A percentile compares a stretch with the other conserved stretches of the same genome.
phyloP scores from a whole-genome alignment of 352 stramenopile genomes.

The Blastocystis sp. region DNA sequence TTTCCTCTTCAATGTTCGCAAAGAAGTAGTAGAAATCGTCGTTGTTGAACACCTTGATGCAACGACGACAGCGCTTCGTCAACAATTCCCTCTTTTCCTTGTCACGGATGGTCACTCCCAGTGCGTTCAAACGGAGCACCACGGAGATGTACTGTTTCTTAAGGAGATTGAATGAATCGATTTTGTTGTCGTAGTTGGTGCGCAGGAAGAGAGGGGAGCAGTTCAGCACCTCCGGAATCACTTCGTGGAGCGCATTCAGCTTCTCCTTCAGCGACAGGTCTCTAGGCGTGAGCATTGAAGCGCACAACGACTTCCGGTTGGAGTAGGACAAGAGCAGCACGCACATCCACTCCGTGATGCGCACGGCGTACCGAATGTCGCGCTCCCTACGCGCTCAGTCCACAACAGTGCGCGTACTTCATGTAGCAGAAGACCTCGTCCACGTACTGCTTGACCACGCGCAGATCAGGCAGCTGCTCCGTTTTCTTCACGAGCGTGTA shows the following conservation, averaged over 20 bases:
- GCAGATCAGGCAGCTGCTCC: neutral
- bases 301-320: neutral
- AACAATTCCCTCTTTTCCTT: neutral
- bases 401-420: neutral
- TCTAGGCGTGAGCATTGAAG: neutral
- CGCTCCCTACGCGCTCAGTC: neutral
- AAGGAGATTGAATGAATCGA: neutral
- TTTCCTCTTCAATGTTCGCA: slow-evolving; percentile 40
- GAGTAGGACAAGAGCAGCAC: neutral
- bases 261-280: slow-evolving; percentile 12
- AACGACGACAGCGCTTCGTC: slow-evolving; percentile 32
- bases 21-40: slow-evolving; percentile 71
- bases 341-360: neutral
- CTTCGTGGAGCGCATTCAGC: neutral
- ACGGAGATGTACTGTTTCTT: slow-evolving; percentile 30
- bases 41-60: slow-evolving; percentile 50
- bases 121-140: neutral
- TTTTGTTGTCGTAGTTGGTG: slow-evolving; percentile 43
- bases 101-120: neutral
- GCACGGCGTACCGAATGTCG: slow-evolving; percentile 4
- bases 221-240: neutral
- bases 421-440: neutral
- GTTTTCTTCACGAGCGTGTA: neutral
- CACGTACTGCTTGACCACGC: neutral
- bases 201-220: slow-evolving; percentile 16